These are phyloP conservation scores for Emericellopsis cladophorae DNA, from an alignment of 2,329 filamentous ascomycete species.

Conservation along the genomic window DNA sequence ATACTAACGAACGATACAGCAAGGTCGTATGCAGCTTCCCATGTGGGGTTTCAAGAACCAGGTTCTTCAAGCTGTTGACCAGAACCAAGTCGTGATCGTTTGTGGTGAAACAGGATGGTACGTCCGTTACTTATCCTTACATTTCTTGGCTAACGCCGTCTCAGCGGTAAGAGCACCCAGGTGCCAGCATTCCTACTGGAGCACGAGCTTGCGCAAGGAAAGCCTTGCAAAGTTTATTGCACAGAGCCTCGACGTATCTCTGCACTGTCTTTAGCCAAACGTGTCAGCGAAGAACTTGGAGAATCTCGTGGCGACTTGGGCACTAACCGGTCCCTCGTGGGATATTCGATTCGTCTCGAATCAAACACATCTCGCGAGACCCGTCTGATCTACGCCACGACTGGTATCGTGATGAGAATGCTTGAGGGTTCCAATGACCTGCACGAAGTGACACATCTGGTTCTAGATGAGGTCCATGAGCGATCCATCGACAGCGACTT, in stretches of 20 bases:
- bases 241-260: slow-evolving; percentile 94
- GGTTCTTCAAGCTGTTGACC: slow-evolving; percentile 64
- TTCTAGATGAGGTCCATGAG: slow-evolving; percentile 97
- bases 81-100: slow-evolving; percentile 78
- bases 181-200: slow-evolving; percentile 92
- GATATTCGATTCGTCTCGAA: slow-evolving; percentile 89
- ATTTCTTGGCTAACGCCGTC: slow-evolving; percentile 8
- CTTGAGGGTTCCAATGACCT: slow-evolving; percentile 80
- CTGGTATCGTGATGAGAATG: slow-evolving; percentile 95
- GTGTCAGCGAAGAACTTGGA: slow-evolving; percentile 90
- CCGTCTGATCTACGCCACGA: slow-evolving; percentile 78
- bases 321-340: slow-evolving; percentile 71
- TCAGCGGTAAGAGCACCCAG: slow-evolving; percentile 85
- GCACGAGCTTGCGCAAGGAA: slow-evolving; percentile 69
- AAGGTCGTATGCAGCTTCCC: slow-evolving; percentile 66
- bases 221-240: slow-evolving; percentile 83
- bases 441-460: slow-evolving; percentile 79
- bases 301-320: slow-evolving; percentile 75
- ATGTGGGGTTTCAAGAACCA: slow-evolving; percentile 78
- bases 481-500: slow-evolving; percentile 95
- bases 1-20: slow-evolving; percentile 11
- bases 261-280: slow-evolving; percentile 81
- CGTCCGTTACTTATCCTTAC: slow-evolving; percentile 4
- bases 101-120: slow-evolving; percentile 91
- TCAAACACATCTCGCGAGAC: slow-evolving; percentile 75